These are phyloP conservation scores for Diplotaxis tenuifolia DNA, from an alignment of 345 rosid genomes.

Conservation along the genomic window DNA sequence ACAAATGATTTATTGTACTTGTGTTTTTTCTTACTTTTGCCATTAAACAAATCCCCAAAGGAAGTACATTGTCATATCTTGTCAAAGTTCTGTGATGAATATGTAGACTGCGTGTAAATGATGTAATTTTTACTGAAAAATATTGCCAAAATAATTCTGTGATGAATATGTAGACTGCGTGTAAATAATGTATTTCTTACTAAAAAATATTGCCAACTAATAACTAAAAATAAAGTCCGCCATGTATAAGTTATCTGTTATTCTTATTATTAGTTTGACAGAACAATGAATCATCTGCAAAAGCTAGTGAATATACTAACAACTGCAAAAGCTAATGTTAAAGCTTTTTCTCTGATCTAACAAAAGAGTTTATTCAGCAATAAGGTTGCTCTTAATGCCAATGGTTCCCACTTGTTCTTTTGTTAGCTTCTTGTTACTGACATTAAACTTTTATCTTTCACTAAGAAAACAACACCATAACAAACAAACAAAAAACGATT, in stretches of 20 bases:
- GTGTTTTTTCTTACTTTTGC: background rate
- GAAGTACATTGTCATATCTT: conserved; percentile 34
- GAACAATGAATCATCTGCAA: no score
- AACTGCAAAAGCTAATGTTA: no score
- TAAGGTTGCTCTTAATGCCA: no score
- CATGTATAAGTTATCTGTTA: no score
- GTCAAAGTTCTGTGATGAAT: conserved; percentile 24
- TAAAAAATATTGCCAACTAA: background rate
- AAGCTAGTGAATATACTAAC: no score
- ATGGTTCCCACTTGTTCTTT: no score
- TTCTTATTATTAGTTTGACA: no score
- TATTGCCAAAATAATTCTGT: background rate
- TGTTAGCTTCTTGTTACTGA: no score
- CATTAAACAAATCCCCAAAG: conserved; percentile 34
- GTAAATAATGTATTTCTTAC: background rate
- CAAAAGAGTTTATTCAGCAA: no score
- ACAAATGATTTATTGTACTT: conserved; percentile 38
- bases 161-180: conserved; percentile 16
- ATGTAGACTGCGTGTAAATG: conserved; percentile 11
- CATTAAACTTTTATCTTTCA: background rate
- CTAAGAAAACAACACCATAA: background rate
- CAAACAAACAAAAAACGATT: background rate
- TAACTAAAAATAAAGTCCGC: no score
- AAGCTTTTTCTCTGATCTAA: no score
- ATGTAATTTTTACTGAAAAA: background rate